Base-by-base conservation (phyloP, 2,329 filamentous ascomycete genomes). In the Arthrobotrys pseudoclavata region DNA sequence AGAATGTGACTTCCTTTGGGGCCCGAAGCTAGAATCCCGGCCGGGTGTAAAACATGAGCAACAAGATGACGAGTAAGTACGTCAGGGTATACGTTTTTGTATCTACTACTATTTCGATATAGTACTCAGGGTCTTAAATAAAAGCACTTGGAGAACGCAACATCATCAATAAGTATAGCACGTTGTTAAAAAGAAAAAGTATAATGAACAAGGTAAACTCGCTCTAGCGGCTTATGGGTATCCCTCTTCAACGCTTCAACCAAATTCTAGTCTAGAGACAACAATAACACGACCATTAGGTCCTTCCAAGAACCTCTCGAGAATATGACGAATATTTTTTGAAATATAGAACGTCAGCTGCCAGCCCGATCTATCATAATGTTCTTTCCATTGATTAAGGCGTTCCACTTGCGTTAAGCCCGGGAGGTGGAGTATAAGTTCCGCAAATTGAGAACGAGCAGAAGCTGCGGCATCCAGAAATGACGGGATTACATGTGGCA, bases 361-460 rank as follows among this genome's bases (percentile, higher is more conserved):
- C 1, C 15, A 40, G 37, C 13, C 34, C 15, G 5, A 42, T 42
- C 13, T 42, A 18, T 6, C n/a, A 42, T n/a, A 42, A 37, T 10
- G 2, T 37, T 37, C 12, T 40, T n/a, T 40, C 47, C 15, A 2
- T 67, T 34, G 1, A 18, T 60, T 24, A 61, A 37, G n/a, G 26
- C 18, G 26, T 48, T n/a, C 22, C 24, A 9, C 52, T 61, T 4
- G 42, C 53, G 13, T 22, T 60, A 26, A 60, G 31, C 2, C 55
- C 34, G 13, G 66, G 37, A 50, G 66, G 53, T 4, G 6, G 66
- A 0, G 40, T 50, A 12, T 61, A 50, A 1, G 53, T 75, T 50
- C 70, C 63, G 20, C 70, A 75, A 9, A 68, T 26, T 2, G 42
- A 69, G 24, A 52, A 61, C 9, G 57, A 50, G 26, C 70, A 75